These are phyloP conservation scores for Vitis cinerea DNA, from an alignment of 164 flowering plant genomes.

Conservation along the genomic window DNA sequence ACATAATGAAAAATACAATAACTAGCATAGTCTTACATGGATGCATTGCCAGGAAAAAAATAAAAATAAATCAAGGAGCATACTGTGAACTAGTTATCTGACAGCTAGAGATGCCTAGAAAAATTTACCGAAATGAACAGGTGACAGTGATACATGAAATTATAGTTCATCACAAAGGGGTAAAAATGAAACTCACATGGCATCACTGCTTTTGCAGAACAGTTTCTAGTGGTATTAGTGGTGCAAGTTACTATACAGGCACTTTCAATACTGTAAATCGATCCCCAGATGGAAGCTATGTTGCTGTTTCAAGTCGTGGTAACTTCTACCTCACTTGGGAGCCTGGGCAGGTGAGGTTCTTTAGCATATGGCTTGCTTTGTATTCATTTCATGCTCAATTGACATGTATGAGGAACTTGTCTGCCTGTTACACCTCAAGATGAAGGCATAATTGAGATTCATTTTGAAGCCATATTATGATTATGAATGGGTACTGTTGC, in stretches of 20 bases:
- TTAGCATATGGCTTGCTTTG: slow-evolving; percentile 4
- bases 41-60: too few species aligned
- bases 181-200: slow-evolving; percentile 13
- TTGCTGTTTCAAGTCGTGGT: slow-evolving; percentile 99
- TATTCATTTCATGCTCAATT: not conserved
- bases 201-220: slow-evolving; percentile 69
- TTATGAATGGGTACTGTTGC: too few species aligned
- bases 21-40: too few species aligned
- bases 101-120: too few species aligned
- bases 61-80: too few species aligned
- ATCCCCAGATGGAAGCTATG: slow-evolving; percentile 96
- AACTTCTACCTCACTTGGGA: slow-evolving; percentile 96
- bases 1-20: too few species aligned
- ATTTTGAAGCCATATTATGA: too few species aligned
- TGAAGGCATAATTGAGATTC: too few species aligned
- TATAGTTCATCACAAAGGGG: not conserved
- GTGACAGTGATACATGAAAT: not conserved
- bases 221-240: slow-evolving; percentile 99
- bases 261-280: slow-evolving; percentile 93
- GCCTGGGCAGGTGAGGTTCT: slow-evolving; percentile 87
- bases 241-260: slow-evolving; percentile 97
- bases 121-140: too few species aligned
- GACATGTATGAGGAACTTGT: not conserved
- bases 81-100: too few species aligned
- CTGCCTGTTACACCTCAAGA: not conserved